Conservation (phyloP, 2,329 filamentous ascomycete genomes). For the Trichoderma oligosporum region DNA sequence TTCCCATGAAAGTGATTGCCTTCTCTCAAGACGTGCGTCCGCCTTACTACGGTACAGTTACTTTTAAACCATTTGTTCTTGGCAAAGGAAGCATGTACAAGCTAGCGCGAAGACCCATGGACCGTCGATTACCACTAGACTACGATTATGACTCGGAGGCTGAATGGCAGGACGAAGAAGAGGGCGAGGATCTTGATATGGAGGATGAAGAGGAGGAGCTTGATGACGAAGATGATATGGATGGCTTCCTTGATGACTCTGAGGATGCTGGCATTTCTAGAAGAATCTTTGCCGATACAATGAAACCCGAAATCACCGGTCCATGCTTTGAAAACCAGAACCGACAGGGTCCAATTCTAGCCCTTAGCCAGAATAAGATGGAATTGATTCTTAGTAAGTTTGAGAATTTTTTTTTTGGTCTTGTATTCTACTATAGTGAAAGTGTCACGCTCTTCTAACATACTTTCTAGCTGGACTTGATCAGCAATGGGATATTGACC, state of each 20-base stretch:
- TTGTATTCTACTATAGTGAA: background rate
- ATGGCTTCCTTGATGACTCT: slow-evolving; percentile 83
- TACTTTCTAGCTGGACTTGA: slow-evolving; percentile 43
- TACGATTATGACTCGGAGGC: slow-evolving; percentile 86
- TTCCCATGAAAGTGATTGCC: slow-evolving; percentile 61
- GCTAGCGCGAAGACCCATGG: slow-evolving; percentile 52
- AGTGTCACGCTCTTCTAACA: slow-evolving; percentile 10
- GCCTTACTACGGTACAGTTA: slow-evolving; percentile 70
- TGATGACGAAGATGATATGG: slow-evolving; percentile 80
- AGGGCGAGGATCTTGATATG: slow-evolving; percentile 64
- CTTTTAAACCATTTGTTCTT: slow-evolving; percentile 50
- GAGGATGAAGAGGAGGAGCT: slow-evolving; percentile 66
- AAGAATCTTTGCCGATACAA: slow-evolving; percentile 61
- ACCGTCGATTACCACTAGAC: slow-evolving; percentile 58
- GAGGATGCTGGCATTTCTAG: slow-evolving; percentile 59
- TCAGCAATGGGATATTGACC: slow-evolving; percentile 64
- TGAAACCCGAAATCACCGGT: slow-evolving; percentile 74
- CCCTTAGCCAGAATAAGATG: slow-evolving; percentile 62
- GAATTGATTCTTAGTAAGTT: slow-evolving; percentile 68
- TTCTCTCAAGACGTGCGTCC: slow-evolving; percentile 65
- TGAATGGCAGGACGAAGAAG: slow-evolving; percentile 75
- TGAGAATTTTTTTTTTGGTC: too few relatives aligned
- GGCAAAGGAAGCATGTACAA: slow-evolving; percentile 45
- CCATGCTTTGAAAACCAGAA: slow-evolving; percentile 73
- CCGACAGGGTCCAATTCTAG: slow-evolving; percentile 45